Evolutionary conservation across 2,329 filamentous ascomycete species (phyloP), one percentile per base, ranked within the genome.

Genomic region (Peltaster fructicola): DNA sequence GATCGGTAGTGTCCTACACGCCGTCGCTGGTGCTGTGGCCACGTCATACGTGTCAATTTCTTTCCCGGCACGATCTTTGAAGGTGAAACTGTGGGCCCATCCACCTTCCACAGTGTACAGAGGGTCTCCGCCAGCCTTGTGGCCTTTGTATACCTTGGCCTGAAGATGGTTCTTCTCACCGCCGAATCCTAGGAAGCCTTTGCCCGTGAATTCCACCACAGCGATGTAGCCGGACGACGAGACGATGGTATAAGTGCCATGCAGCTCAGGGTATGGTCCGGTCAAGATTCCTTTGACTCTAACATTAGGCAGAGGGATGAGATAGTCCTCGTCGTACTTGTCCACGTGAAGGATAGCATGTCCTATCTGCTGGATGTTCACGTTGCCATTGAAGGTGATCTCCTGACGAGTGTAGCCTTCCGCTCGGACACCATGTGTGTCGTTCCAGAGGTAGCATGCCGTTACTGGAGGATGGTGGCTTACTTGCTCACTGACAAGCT

Each of bases 371-470:
- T 54, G 55, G 27, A 59, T 54, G 31, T 47, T 56, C 6, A 59
- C 53, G 15, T 40, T 50, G 1, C 54, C 54, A 4, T 40, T 50
- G 26, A 59, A 58, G 0, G 54, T 57, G 17, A 59, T 57, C 23
- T 57, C 53, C 34, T 59, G 55, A 23, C 54, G 44, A 6, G 54
- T 56, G 32, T 56, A 59, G 0, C 56, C 56, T 32, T 59, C 51
- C 7, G 54, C 55, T 18, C 51, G 37, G 8, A 57, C 44, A 1
- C 54, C 52, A 22, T 50, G 37, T 30, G 51, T 50, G 8, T 55
- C 50, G 23, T 58, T 58, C 50, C 53, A 56, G 8, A 59, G 40
- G 32, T 57, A 56, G 32, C 56, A 59, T 3, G 55, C 56, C 7
- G 56, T 59, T 5, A 59, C 45, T 2, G 54, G 56, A 4, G 56